Percentiles rank a stretch among this genome's conserved stretches.
phyloP scores from a whole-genome alignment of 2,329 filamentous ascomycete species.

The Colletotrichum sp. region DNA sequence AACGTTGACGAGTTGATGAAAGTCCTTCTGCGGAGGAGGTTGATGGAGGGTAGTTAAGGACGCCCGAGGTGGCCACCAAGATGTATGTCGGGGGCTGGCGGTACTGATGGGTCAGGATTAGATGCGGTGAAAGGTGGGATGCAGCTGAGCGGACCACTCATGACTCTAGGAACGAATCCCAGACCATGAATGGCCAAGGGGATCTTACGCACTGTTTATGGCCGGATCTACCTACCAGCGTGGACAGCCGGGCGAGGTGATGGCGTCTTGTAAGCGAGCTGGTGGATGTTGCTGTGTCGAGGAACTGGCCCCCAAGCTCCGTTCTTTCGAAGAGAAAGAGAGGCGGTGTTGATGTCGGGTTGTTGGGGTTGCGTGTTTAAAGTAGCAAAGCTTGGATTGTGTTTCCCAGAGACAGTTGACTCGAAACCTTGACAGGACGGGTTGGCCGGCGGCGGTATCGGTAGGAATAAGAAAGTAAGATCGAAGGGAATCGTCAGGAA shows the following conservation, averaged over 20 bases:
- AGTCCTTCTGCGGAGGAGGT: neutral
- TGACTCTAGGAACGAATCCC: neutral
- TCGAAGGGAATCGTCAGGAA: slow-evolving; percentile 1
- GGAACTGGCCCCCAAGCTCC: neutral
- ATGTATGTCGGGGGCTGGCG: neutral
- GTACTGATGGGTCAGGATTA: slow-evolving; percentile 12
- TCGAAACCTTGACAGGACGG: neutral
- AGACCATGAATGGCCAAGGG: slow-evolving; percentile 7
- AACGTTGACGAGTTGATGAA: neutral
- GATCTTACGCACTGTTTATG: slow-evolving; percentile 5
- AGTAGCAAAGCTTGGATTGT: neutral
- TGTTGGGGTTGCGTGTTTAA: neutral
- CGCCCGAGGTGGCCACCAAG: neutral
- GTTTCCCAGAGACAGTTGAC: neutral
- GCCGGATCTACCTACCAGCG: neutral
- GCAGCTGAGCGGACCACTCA: slow-evolving; percentile 16
- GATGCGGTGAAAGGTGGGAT: slow-evolving; percentile 17
- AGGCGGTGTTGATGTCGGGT: neutral
- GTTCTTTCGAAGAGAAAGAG: neutral
- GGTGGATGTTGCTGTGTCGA: neutral
- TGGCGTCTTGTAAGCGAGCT: neutral
- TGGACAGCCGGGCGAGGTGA: neutral
- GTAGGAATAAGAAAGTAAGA: slow-evolving; percentile 2
- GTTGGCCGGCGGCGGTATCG: neutral
- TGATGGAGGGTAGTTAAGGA: neutral